Evolutionary conservation across 257 asterid species (phyloP), one percentile per base, ranked within the genome.

Genomic region (Solanum arcanum): DNA sequence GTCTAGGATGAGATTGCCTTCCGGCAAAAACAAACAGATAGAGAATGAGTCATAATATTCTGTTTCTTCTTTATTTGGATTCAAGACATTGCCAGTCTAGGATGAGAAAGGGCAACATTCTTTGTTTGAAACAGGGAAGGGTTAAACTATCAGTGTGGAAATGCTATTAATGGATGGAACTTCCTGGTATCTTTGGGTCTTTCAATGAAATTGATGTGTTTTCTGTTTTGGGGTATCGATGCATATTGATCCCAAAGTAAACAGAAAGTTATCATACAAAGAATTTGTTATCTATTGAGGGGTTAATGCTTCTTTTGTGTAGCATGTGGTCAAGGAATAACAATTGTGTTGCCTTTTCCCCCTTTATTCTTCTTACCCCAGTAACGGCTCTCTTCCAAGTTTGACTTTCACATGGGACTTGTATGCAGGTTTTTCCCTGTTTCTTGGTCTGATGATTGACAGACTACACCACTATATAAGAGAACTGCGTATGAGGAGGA

Each of bases 391-490:
- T 46, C 41, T 78, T 78, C 6, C 42, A 18, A 44, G 9, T 77
- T 59, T 80, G 18, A 47, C 9, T 1, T 29, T 3, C 18, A 81
- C 69, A 81, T 81, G 16, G 20, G 7, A 81, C 16, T 73, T 42
- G 18, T 37, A 16, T 91, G 91, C 94, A 96, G 99, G 97, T 72
- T 95, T 94, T 88, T 87, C 90, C 21, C 95, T 95, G 62, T 96
- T 96, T 91, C 99, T 96, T 21, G 96, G 89, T 18, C 91, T 96
- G 83, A 94, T 95, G 97, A 90, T 95, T 31, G 98, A 95, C 92
- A 93, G 97, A 85, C 91, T 96, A 73, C 99, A 94, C 91, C 94
- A 96, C 68, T 96, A 95, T 68, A 95, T 95, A 75, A 87, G 98
- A 88, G 99, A 96, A 90, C 95, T 96, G 83, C 91, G 97, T 49